phyloP scores from a whole-genome alignment of 371 early-diverging fungal genomes.

The Rhizopus stolonifer region DNA sequence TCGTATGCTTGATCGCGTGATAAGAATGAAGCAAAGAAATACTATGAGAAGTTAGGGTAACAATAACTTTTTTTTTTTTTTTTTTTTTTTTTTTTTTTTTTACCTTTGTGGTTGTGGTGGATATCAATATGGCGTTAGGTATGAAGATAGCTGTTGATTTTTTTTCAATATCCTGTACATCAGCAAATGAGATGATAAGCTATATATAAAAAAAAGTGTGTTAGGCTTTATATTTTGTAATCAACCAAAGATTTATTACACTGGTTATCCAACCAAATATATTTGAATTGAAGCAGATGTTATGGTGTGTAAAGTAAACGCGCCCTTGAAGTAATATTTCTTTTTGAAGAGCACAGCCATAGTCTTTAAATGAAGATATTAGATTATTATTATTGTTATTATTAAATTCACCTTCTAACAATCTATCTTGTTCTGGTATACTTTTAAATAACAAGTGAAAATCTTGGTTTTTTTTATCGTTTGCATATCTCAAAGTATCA shows the following conservation, averaged over 20 bases:
- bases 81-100: conserved; percentile 1
- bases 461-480: conserved; percentile 47
- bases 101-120: conserved; percentile 66
- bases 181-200: conserved; percentile 80
- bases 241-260: conserved; percentile 37
- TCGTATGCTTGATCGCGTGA: conserved; percentile 78
- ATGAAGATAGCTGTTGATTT: conserved; percentile 79
- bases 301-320: conserved; percentile 82
- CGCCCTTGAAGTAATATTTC: conserved; percentile 93
- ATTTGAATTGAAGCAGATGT: conserved; percentile 92
- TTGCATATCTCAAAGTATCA: conserved; percentile 26
- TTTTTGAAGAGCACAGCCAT: conserved; percentile 88
- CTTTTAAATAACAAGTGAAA: conserved; percentile 58
- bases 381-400: neutral
- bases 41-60: conserved; percentile 24
- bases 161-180: conserved; percentile 84
- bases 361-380: too few species aligned
- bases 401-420: conserved; percentile 50
- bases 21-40: conserved; percentile 83
- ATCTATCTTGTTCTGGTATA: conserved; percentile 53
- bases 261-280: conserved; percentile 96
- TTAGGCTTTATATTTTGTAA: too few species aligned
- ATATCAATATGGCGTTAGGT: conserved; percentile 83
- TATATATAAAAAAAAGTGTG: conserved; percentile 17
- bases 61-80: neutral